Conservation (phyloP, 345 rosid species). For the Populus simonii region DNA sequence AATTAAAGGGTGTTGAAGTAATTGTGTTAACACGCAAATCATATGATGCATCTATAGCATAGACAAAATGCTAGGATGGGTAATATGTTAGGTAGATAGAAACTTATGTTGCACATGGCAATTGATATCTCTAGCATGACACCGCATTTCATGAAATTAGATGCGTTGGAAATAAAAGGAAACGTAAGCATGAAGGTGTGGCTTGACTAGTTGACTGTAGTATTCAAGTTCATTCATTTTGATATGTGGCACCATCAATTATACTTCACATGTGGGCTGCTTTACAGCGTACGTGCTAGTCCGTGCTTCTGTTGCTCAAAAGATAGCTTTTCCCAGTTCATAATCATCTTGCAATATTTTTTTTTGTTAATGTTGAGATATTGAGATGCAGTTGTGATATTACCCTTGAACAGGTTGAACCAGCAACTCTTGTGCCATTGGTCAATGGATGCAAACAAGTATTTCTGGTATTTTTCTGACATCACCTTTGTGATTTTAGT, state of each 20-base stretch:
- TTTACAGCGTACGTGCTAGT: not conserved
- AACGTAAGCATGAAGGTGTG: not conserved
- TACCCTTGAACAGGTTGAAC: slow-evolving; percentile 63
- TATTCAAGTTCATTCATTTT: not conserved
- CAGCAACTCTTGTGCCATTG: slow-evolving; percentile 94
- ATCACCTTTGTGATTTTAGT: not conserved
- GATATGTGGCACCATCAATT: not conserved
- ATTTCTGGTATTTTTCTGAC: slow-evolving; percentile 59
- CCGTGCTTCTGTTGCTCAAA: not conserved
- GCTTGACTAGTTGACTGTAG: not conserved
- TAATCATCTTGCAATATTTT: not conserved
- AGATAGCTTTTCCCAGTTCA: not conserved
- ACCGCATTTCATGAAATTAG: not conserved
- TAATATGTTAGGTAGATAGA: not conserved
- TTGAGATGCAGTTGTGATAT: not conserved
- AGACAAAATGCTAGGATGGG: not conserved
- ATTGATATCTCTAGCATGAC: not conserved
- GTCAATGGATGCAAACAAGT: slow-evolving; percentile 96
- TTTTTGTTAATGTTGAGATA: not conserved
- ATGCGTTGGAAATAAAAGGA: not conserved
- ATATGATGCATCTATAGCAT: not conserved
- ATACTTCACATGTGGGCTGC: not conserved
- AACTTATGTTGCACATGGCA: not conserved
- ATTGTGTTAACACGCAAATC: not conserved
- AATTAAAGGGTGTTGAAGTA: not conserved